Evolutionary conservation across 139 green algal genomes (phyloP), one percentile per base, ranked within the genome.

Genomic region (Prasinococcaceae sp.): DNA sequence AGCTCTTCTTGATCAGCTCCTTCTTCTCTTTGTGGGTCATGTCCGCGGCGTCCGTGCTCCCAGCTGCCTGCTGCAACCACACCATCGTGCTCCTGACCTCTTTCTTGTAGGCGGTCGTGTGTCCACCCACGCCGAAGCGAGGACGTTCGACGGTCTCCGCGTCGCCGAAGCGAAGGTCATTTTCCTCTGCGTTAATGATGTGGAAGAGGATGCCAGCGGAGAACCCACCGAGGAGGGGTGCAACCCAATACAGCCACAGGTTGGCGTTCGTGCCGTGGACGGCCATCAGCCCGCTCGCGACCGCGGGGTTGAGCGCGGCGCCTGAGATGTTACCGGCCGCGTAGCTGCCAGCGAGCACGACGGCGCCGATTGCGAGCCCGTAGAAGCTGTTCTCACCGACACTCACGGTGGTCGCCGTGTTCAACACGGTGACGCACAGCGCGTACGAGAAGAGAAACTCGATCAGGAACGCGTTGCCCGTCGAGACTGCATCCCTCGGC

Each of bases 201-300:
- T 41, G 33, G 33, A 41, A 41, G 33, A 41, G 14, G 12, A 41
- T 12, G 14, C 33, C 33, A 41, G 33, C 33, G 33, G 33, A 12
- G 33, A 41, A 14, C 14, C 33, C 33, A 14, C 33, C 33, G 33
- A 14, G 14, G 33, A 41, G 33, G 12, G 42, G 42, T 12, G 16
- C 42, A 17, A 49, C n/a, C 42, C 42, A 49, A 25, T 49, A 49
- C n/a, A 49, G n/a, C 42, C 42, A 49, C 16, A 49, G 16, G 16
- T 49, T 16, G 16, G n/a, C 16, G 16, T 10, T 49, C 42, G 42
- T 49, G 16, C 12, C 42, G n/a, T 23, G 42, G 22, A 49, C 20
- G 16, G 20, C n/a, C 10, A 25, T 16, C n/a, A 49, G 42, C 10
- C 42, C 42, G 20, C 16, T 49, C 16, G n/a, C 42, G 12, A 49